Evolutionary conservation across 495 filamentous ascomycete genomes (phyloP), one percentile per base, ranked within the genome.

Genomic region (Sabuloglossum arenarium): DNA sequence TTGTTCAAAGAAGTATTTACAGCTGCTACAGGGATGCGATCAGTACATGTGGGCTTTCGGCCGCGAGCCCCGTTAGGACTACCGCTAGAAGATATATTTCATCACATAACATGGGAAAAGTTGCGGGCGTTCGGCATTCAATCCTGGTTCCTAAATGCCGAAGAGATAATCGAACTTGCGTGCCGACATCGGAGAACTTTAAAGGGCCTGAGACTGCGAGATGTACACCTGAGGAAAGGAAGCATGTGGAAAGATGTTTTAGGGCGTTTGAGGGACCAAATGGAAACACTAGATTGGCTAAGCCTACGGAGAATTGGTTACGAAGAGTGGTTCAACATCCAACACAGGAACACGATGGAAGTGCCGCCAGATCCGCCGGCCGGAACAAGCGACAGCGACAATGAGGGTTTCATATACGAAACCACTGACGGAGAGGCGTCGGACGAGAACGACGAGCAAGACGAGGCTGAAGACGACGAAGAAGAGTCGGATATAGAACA

Each of bases 21-120:
- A 5, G 73, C 77, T 19, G 79, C 82, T 1, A 71, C 67, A 46
- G 77, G 79, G 45, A 72, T 86, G 51, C 71, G 76, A 55, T 69
- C 77, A n/a, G 70, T 86, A 29, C 80, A 84, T 58, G 70, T 86
- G 19, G 79, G 80, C 5, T 86, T 84, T 58, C 76, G 75, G 4
- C 68, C 73, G 23, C 70, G 75, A 43, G 58, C 67, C 6, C 80
- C 82, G 4, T 62, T 86, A 1, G 69, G 71, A 54, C 62, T 83
- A 16, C 63, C 66, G 27, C 71, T 83, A 0, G 78, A 83, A 50
- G 66, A 71, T 0, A 67, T 86, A 14, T 83, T 86, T 62, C 80
- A 85, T 58, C 61, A 73, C 49, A 68, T 82, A 1, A 71, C 71
- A 19, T 82, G 79, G 77, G 73, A 75, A 47, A 73, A 73, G 3